phyloP scores from a whole-genome alignment of 768 basidiomycete genomes.

The Rhodotorula graminis region DNA sequence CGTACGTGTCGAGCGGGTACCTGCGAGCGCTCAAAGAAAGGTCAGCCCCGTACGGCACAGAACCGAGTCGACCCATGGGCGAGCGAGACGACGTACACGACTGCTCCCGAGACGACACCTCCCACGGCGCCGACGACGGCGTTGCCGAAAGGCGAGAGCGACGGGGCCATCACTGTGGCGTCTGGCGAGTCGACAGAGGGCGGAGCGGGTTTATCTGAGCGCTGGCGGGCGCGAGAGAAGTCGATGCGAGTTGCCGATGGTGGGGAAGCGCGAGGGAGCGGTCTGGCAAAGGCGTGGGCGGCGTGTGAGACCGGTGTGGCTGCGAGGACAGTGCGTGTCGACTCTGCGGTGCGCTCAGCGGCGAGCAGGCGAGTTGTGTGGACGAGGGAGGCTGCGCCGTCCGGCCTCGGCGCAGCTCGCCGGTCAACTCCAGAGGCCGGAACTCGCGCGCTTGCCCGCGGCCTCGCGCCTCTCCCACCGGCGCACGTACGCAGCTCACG shows the following conservation, averaged over 20 bases:
- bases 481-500: no score
- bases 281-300: no score
- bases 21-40: conserved; percentile 49
- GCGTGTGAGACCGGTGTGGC: no score
- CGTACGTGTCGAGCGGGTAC: conserved; percentile 88
- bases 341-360: no score
- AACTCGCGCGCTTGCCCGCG: no score
- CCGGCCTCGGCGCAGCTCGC: no score
- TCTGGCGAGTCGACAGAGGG: not conserved
- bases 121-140: conserved; percentile 90
- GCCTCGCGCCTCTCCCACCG: no score
- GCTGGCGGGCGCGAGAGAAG: not conserved
- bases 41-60: not conserved
- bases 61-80: not conserved
- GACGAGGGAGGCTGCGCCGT: no score
- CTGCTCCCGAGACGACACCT: conserved; percentile 90
- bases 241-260: not conserved
- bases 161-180: conserved; percentile 3
- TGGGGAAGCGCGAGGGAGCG: not conserved
- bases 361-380: no score
- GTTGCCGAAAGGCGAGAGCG: conserved; percentile 77
- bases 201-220: not conserved
- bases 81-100: conserved; percentile 47
- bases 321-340: no score
- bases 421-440: no score